A percentile compares a stretch with the other conserved stretches of the same genome.
These are phyloP conservation scores for Barnettozyma wickerhamii DNA, from an alignment of 805 yeast genomes.

Conservation along the genomic window DNA sequence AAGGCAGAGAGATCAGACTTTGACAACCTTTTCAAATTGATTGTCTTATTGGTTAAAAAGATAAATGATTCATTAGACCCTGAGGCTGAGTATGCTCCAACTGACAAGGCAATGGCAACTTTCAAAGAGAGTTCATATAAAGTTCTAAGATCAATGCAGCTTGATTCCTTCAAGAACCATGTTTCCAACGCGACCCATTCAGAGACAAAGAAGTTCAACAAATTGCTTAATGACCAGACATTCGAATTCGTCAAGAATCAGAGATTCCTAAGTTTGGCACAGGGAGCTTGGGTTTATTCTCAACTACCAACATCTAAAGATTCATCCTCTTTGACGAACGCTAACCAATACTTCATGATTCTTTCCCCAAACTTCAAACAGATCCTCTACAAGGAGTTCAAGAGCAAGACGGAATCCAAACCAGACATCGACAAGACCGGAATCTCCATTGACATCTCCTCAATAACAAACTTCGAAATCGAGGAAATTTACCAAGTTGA, in stretches of 20 bases:
- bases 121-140: constrained; percentile 41
- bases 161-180: constrained; percentile 34
- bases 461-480: constrained; percentile 47
- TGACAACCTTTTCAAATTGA: constrained; percentile 42
- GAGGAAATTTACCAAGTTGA: constrained; percentile 45
- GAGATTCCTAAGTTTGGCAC: constrained; percentile 63
- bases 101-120: constrained; percentile 43
- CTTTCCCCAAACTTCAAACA: constrained; percentile 64
- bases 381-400: constrained; percentile 57
- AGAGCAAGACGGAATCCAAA: constrained; percentile 35
- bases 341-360: constrained; percentile 43
- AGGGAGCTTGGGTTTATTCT: constrained; percentile 78
- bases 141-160: constrained; percentile 51
- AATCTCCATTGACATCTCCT: constrained; percentile 45
- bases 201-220: constrained; percentile 45
- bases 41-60: constrained; percentile 33
- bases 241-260: constrained; percentile 71
- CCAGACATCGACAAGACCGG: constrained; percentile 63
- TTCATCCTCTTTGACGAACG: constrained; percentile 30
- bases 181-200: constrained; percentile 41
- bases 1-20: constrained; percentile 50
- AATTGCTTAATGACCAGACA: constrained; percentile 50
- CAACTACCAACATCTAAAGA: constrained; percentile 43
- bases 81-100: constrained; percentile 18
- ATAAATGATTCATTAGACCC: constrained; percentile 24